Conservation (phyloP, 2,329 filamentous ascomycete genomes). For the Aspergillus luchuensis region DNA sequence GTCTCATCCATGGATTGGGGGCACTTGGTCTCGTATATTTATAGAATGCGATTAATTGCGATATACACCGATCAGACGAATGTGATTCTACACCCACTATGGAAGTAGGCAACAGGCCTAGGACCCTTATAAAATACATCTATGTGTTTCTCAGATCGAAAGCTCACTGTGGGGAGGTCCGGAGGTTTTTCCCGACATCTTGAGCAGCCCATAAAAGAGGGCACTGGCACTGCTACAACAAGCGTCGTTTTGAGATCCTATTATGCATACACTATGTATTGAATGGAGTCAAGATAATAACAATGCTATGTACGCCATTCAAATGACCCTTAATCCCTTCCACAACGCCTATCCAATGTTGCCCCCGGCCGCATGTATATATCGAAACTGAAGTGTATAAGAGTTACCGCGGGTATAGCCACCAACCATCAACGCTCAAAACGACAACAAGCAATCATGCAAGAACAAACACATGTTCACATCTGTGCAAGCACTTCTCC, state of each 20-base stretch:
- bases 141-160: no score
- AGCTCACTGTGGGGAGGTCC: no score
- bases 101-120: no score
- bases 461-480: slow-evolving; percentile 22
- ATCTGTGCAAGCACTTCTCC: slow-evolving; percentile 59
- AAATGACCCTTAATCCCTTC: not conserved
- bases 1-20: not conserved
- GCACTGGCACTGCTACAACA: no score
- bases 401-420: slow-evolving; percentile 4
- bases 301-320: not conserved
- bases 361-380: slow-evolving; percentile 3
- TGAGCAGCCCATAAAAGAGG: no score
- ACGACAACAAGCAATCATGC: slow-evolving; percentile 12
- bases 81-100: no score
- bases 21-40: no score
- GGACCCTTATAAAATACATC: no score
- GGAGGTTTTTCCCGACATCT: no score
- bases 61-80: no score
- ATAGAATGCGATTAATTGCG: no score
- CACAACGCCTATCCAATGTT: slow-evolving; percentile 1
- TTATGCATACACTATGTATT: not conserved
- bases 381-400: not conserved
- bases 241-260: not conserved
- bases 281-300: not conserved
- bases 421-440: slow-evolving; percentile 9